phyloP scores from a whole-genome alignment of 1,139 yeast species.

The Pneumocystis sp. region DNA sequence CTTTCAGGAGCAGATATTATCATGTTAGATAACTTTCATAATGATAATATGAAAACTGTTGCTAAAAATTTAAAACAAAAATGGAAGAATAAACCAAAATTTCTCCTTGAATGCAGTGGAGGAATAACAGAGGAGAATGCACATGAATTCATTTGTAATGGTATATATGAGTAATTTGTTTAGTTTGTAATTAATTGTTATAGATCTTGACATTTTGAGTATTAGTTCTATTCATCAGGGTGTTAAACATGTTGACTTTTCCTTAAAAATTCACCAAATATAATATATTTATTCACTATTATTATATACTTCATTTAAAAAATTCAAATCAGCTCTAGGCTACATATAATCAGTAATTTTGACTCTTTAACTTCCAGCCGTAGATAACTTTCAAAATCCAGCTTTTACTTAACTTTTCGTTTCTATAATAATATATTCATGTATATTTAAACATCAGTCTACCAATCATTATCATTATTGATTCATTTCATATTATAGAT shows the following conservation, averaged over 20 bases:
- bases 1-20: conserved; percentile 90
- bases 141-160: conserved; percentile 45
- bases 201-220: conserved; percentile 72
- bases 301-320: not conserved
- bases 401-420: no score
- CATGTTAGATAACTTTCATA: conserved; percentile 81
- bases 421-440: no score
- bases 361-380: no score
- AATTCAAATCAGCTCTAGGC: not conserved
- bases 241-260: conserved; percentile 61
- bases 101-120: conserved; percentile 79
- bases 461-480: no score
- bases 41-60: conserved; percentile 48
- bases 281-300: not conserved
- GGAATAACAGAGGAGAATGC: conserved; percentile 67
- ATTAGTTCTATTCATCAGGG: conserved; percentile 95
- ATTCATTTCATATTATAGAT: no score
- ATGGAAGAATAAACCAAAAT: conserved; percentile 41
- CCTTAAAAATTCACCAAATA: conserved; percentile 48
- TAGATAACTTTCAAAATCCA: no score
- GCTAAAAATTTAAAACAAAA: conserved; percentile 47
- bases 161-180: not conserved
- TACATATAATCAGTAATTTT: not conserved
- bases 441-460: no score
- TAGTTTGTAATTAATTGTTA: not conserved